Conservation (phyloP, 371 early-diverging fungal species). For the Apophysomyces sp. region DNA sequence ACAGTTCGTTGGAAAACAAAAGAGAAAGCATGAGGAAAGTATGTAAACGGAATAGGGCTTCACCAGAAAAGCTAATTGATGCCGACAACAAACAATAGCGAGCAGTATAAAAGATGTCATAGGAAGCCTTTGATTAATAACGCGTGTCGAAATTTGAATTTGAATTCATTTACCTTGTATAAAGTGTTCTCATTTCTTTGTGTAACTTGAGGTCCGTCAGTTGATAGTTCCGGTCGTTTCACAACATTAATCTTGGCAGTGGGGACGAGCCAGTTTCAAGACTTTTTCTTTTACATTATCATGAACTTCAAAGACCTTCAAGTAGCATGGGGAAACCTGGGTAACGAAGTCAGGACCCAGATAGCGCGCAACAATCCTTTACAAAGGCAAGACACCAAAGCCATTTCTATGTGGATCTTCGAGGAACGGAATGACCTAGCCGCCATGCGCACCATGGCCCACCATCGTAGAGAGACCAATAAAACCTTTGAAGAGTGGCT, state of each 20-base stretch:
- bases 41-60: too few relatives aligned
- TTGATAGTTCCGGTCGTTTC: too few relatives aligned
- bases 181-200: too few relatives aligned
- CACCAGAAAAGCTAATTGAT: too few relatives aligned
- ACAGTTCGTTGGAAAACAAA: too few relatives aligned
- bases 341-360: constrained; percentile 31
- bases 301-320: constrained; percentile 45
- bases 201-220: too few relatives aligned
- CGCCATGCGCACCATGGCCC: constrained; percentile 21
- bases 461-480: constrained; percentile 36
- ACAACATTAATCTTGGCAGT: background rate
- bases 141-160: too few relatives aligned
- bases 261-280: background rate
- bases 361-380: constrained; percentile 40
- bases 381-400: constrained; percentile 35
- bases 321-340: constrained; percentile 29
- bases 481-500: constrained; percentile 32
- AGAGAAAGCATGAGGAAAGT: too few relatives aligned
- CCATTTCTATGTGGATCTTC: constrained; percentile 42
- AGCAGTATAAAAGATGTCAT: too few relatives aligned
- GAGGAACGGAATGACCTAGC: constrained; percentile 38
- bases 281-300: background rate
- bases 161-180: too few relatives aligned
- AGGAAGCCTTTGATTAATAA: too few relatives aligned
- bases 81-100: too few relatives aligned